phyloP scores from a whole-genome alignment of 768 basidiomycete genomes.

The Xerocomus spinulosus region DNA sequence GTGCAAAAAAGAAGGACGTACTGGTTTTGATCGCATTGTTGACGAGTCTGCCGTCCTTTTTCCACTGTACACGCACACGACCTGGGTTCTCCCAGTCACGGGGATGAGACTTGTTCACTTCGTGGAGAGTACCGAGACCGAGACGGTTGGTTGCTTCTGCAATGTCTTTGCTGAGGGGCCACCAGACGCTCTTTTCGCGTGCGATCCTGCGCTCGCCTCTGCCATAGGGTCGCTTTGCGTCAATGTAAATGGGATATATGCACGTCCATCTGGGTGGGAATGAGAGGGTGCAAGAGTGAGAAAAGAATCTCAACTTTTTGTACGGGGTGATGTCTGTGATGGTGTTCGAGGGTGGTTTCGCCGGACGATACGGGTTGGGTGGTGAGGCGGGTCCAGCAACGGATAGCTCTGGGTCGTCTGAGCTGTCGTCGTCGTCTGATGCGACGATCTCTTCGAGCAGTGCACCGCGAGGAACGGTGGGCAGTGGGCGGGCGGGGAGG shows the following conservation, averaged over 20 bases:
- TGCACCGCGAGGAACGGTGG: conserved; percentile 65
- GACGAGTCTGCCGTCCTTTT: conserved; percentile 66
- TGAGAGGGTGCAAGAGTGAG: conserved; percentile 2
- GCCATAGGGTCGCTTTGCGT: conserved; percentile 87
- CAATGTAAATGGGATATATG: conserved; percentile 95
- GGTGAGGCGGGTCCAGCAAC: conserved; percentile 56
- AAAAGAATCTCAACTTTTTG: conserved; percentile 56
- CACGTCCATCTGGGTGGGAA: conserved; percentile 73
- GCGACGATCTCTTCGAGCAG: conserved; percentile 68
- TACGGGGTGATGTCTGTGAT: conserved; percentile 78
- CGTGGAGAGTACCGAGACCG: conserved; percentile 78
- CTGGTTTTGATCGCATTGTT: conserved; percentile 73
- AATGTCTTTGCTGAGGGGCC: conserved; percentile 93
- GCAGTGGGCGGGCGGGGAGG: conserved; percentile 61
- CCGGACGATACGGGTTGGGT: conserved; percentile 24
- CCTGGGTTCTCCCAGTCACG: conserved; percentile 99
- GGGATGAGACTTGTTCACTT: conserved; percentile 88
- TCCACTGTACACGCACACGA: conserved; percentile 89
- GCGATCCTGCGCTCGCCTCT: conserved; percentile 80
- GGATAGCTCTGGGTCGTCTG: conserved; percentile 28
- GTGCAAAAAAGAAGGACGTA: conserved; percentile 35
- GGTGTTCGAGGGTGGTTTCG: conserved; percentile 31
- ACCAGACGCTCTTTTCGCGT: conserved; percentile 80
- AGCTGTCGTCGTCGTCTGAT: conserved; percentile 47
- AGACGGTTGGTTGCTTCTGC: conserved; percentile 75